Conservation (phyloP, 352 stramenopile genomes). For the Phytophthora cajani region DNA sequence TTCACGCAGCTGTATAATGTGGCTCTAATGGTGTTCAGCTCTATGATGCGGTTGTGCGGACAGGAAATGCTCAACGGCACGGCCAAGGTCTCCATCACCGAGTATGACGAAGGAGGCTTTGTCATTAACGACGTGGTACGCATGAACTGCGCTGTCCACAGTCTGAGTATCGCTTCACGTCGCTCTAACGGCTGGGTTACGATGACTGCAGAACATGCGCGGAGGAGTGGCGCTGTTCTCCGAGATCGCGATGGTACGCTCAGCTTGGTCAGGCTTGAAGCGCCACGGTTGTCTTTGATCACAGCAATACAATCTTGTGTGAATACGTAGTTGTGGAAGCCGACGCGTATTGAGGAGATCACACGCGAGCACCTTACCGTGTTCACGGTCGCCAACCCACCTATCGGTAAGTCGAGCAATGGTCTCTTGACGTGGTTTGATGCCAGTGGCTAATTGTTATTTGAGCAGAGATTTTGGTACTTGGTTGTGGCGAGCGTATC, state of each 20-base stretch:
- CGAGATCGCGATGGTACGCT: constrained; percentile 76
- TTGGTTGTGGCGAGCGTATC: constrained; percentile 77
- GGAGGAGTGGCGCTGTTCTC: constrained; percentile 72
- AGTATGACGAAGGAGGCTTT: constrained; percentile 88
- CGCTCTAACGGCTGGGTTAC: neutral
- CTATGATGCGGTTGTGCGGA: constrained; percentile 1
- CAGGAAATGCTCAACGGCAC: constrained; percentile 88
- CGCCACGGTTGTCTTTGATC: neutral
- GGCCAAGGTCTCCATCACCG: constrained; percentile 77
- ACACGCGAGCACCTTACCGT: constrained; percentile 77
- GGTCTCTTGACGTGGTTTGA: neutral
- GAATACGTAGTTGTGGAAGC: constrained; percentile 75
- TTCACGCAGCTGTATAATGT: neutral
- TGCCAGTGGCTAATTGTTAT: constrained; percentile 8
- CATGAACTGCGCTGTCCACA: neutral
- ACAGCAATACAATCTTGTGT: neutral
- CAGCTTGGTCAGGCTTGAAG: neutral
- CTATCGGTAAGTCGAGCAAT: constrained; percentile 49
- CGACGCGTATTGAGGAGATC: constrained; percentile 78
- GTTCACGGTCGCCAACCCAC: constrained; percentile 80
- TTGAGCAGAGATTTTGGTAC: constrained; percentile 74
- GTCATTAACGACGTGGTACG: constrained; percentile 81
- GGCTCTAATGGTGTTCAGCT: constrained; percentile 3
- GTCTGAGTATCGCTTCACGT: neutral
- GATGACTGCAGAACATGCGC: constrained; percentile 75